Conservation (phyloP, 2,329 filamentous ascomycete species). For the Periconia macrospinosa region DNA sequence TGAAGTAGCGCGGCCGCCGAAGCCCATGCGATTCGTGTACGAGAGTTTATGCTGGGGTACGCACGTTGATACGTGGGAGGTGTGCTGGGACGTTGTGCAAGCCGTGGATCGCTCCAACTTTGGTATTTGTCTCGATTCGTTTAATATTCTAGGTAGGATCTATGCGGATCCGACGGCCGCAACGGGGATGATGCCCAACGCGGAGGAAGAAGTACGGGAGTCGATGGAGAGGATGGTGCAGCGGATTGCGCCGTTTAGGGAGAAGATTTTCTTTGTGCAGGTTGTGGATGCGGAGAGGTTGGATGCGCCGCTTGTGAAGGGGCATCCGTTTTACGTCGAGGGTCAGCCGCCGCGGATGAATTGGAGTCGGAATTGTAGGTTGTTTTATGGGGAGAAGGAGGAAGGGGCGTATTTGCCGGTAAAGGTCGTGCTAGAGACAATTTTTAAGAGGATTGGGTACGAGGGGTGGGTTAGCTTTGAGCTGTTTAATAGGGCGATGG, state of each 20-base stretch:
- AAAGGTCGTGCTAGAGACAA: conserved; percentile 60
- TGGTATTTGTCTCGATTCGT: conserved; percentile 75
- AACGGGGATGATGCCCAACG: conserved; percentile 56
- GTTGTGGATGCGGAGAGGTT: conserved; percentile 74
- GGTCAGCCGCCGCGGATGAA: conserved; percentile 69
- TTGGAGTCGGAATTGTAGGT: conserved; percentile 74
- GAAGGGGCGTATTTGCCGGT: conserved; percentile 70
- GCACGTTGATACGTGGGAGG: conserved; percentile 70
- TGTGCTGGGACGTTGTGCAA: conserved; percentile 68
- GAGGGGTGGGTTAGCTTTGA: conserved; percentile 73
- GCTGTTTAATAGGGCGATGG: conserved; percentile 66
- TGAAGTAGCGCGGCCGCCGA: conserved; percentile 44
- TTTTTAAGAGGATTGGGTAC: conserved; percentile 67
- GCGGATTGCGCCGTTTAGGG: conserved; percentile 55
- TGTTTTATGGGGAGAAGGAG: conserved; percentile 67
- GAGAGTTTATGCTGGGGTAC: conserved; percentile 76
- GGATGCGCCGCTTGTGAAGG: conserved; percentile 56
- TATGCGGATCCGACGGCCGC: conserved; percentile 67
- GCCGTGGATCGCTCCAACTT: conserved; percentile 71
- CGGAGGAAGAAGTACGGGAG: conserved; percentile 56
- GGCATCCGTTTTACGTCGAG: conserved; percentile 61
- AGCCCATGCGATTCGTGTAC: conserved; percentile 69
- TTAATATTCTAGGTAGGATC: conserved; percentile 72
- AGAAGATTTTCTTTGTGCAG: conserved; percentile 75
- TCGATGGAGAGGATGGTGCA: conserved; percentile 60